Base-by-base conservation (phyloP, 108 stramenopile species). In the Chaetoceros muelleri region DNA sequence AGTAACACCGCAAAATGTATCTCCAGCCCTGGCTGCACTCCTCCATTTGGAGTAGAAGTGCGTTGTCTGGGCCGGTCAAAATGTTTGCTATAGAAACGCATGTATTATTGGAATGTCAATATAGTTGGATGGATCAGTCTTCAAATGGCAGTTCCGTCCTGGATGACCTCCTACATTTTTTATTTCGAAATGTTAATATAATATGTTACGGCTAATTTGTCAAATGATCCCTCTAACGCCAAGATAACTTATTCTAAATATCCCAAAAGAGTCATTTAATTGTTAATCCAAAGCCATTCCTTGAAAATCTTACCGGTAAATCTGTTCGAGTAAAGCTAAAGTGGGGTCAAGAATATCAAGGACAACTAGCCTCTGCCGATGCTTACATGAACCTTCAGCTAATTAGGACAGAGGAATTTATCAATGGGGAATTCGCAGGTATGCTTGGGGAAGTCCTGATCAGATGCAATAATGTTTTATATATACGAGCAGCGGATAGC, bases 241-340 rank as follows among this genome's bases (percentile, higher is more conserved):
- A 2, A n/a, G 7, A 26, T 34, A 1, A 24, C 52, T 20, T 54
- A 1, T 52, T 28, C 45, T 30, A 1, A 27, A 55, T 20, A 17
- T 26, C 25, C 18, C 57, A 46, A 55, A 61, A 71, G 69, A 66
- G 65, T 46, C 85, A 93, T 76, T 81, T 83, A 34, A 93, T 96
- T 62, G 89, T 97, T 54, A 99, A 99, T 79, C 98, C 98, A 40
- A 98, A 97, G 65, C 98, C 98, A 24, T 99, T 99, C 78, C 73
- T 99, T 52, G 79, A 78, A 40, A 92, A 93, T 62, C 70, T 99
- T 47, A 87, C 84, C 1, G 98, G 99, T 2, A 94, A 95, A 61
- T 56, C 55, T 3, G 95, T 99, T 25, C 72, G 80, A 45, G 95
- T 99, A 48, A 95, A 95, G 48, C 88, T 99, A 31, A 99, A 99